These are phyloP conservation scores for Rossbeevera mucosa DNA, from an alignment of 768 basidiomycete species.

Conservation along the genomic window DNA sequence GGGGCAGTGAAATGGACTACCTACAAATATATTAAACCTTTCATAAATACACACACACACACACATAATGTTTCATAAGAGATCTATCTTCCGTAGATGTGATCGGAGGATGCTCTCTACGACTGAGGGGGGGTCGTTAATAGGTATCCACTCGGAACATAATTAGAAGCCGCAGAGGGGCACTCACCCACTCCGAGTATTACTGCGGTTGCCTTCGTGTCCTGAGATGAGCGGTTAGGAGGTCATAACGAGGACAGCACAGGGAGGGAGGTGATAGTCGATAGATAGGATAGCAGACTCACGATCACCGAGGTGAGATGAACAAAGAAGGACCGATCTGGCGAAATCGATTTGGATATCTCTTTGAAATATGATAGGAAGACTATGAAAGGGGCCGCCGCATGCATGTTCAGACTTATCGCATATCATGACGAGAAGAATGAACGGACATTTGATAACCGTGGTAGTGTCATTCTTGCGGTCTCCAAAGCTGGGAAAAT, in stretches of 20 bases:
- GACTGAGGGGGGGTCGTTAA: conserved; percentile 36
- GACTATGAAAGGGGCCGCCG: conserved; percentile 38
- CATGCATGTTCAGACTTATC: conserved; percentile 10
- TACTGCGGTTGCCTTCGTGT: conserved; percentile 67
- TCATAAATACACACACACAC: conserved; percentile 1
- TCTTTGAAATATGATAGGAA: conserved; percentile 81
- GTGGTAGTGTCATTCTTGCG: conserved; percentile 65
- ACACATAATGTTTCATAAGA: conserved; percentile 43
- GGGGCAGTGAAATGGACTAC: neutral
- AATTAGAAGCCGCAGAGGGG: neutral
- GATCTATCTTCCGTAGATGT: conserved; percentile 64
- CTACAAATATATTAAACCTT: neutral
- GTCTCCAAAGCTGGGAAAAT: conserved; percentile 70
- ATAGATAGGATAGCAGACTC: conserved; percentile 28
- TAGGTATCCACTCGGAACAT: conserved; percentile 1
- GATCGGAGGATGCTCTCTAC: conserved; percentile 70
- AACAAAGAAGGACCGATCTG: conserved; percentile 62
- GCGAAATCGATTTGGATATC: conserved; percentile 58
- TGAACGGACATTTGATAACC: conserved; percentile 61
- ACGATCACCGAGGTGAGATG: conserved; percentile 79
- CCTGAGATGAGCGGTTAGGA: conserved; percentile 39
- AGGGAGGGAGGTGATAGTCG: neutral
- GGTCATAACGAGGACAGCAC: conserved; percentile 3
- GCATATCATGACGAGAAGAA: neutral
- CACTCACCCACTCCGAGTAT: conserved; percentile 63